Conservation (phyloP, 2,329 filamentous ascomycete genomes). For the Hypoxylon sp. region DNA sequence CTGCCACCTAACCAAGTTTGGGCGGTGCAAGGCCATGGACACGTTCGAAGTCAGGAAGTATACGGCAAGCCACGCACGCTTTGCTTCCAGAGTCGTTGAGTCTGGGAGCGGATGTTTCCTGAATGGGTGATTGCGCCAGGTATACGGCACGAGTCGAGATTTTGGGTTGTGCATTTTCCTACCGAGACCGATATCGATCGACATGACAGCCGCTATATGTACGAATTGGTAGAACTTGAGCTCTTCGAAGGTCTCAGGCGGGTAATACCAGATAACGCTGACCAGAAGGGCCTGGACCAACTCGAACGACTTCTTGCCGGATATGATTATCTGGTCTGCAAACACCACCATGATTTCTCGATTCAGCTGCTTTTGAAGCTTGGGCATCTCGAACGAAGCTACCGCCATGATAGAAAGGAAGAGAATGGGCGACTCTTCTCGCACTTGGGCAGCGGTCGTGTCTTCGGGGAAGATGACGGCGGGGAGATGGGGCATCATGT, state of each 20-base stretch:
- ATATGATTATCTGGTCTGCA: slow-evolving; percentile 76
- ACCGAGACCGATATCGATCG: slow-evolving; percentile 80
- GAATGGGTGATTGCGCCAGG: slow-evolving; percentile 54
- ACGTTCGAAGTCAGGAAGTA: slow-evolving; percentile 68
- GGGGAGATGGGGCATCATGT: slow-evolving; percentile 69
- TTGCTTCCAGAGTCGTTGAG: slow-evolving; percentile 61
- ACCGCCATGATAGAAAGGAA: slow-evolving; percentile 76
- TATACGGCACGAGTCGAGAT: slow-evolving; percentile 48
- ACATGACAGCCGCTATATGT: slow-evolving; percentile 82
- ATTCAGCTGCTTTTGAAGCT: slow-evolving; percentile 67
- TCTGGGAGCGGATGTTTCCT: slow-evolving; percentile 56
- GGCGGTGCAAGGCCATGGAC: slow-evolving; percentile 67
- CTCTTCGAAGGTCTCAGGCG: slow-evolving; percentile 83
- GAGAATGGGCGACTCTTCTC: slow-evolving; percentile 67
- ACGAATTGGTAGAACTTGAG: slow-evolving; percentile 90
- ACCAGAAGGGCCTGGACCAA: slow-evolving; percentile 81
- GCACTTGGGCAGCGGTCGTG: slow-evolving; percentile 63
- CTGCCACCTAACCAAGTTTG: slow-evolving; percentile 66
- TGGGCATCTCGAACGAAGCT: slow-evolving; percentile 64
- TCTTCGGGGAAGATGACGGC: slow-evolving; percentile 66
- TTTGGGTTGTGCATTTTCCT: slow-evolving; percentile 48
- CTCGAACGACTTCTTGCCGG: slow-evolving; percentile 83
- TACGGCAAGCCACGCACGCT: slow-evolving; percentile 66
- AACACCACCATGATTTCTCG: slow-evolving; percentile 76
- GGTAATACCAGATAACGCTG: slow-evolving; percentile 83